phyloP scores from a whole-genome alignment of 1,139 yeast genomes.

The Yamadazyma friedrichii region DNA sequence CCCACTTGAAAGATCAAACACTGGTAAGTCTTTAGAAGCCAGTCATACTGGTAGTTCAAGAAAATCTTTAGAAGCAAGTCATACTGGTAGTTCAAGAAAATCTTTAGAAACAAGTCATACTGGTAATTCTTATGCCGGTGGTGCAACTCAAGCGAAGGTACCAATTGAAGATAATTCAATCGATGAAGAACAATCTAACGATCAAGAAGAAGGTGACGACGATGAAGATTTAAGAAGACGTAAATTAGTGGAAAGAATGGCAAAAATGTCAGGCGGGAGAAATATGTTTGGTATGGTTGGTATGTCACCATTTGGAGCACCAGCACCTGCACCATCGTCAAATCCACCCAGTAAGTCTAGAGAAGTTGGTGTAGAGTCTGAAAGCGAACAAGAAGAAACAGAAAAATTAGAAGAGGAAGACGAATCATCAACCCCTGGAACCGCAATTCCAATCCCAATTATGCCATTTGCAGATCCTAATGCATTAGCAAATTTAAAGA shows the following conservation, averaged over 20 bases:
- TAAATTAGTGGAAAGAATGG: conserved; percentile 90
- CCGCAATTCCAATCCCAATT: conserved; percentile 44
- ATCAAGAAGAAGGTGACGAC: conserved; percentile 37
- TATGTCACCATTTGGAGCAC: conserved; percentile 42
- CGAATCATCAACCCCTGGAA: not conserved
- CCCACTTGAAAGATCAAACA: conserved; percentile 5
- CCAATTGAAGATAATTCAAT: conserved; percentile 7
- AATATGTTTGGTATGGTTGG: conserved; percentile 87
- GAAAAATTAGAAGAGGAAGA: conserved; percentile 11
- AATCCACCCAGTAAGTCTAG: conserved; percentile 12
- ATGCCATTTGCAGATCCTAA: conserved; percentile 17
- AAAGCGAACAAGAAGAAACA: conserved; percentile 9
- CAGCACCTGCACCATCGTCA: conserved; percentile 18
- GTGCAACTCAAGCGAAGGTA: conserved; percentile 10
- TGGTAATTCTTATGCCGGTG: conserved; percentile 12
- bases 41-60: conserved; percentile 13
- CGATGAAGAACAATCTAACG: conserved; percentile 12
- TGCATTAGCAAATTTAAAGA: conserved; percentile 10
- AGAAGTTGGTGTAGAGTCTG: conserved; percentile 9
- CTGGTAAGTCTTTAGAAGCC: conserved; percentile 7
- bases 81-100: conserved; percentile 3
- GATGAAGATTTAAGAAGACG: conserved; percentile 80
- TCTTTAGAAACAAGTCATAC: conserved; percentile 8
- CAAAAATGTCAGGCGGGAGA: conserved; percentile 88
- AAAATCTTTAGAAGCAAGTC: conserved; percentile 6